Base-by-base conservation (phyloP, 169 alveolate genomes). In the Neospora caninum region DNA sequence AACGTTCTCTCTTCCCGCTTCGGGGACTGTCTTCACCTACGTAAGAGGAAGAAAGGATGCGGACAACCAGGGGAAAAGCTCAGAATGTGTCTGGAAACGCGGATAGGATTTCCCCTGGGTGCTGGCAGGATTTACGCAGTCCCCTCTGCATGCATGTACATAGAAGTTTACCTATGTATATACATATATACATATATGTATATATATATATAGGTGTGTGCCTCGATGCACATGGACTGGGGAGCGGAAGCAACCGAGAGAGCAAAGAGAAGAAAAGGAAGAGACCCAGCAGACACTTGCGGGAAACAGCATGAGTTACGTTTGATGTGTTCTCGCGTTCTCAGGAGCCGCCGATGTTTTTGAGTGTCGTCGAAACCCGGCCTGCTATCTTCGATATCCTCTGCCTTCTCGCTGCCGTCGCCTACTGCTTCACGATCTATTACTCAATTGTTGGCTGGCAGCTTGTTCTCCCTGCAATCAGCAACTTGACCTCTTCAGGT, bases 341-440 rank as follows among this genome's bases (percentile, higher is more conserved):
- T 20, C 89, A 82, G 89, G 89, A 82, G 34, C 89, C 89, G 39
- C 89, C 89, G 41, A 29, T 82, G 67, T 41, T 22, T 27, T 20
- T 82, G 89, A 36, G 43, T 22, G 89, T 82, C 54, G 16, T 82
- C 31, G 89, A 82, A 43, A 41, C 89, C 34, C 53, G 89, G 39
- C 89, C 89, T 13, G 69, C 25, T 31, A 7, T 82, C 89, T 82
- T 82, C 31, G 89, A 82, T 9, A 18, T 82, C 41, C 89, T 82
- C 25, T 36, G n/a, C 18, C 89, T 82, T 20, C 67, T 82, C 41
- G 29, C 41, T 20, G 53, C 89, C 38, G 31, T 82, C 36, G 67
- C 64, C 41, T 82, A 82, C 38, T 41, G 69, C 67, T 42, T 82
- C 64, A 29, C 89, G 41, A 31, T 82, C n/a, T 82, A 82, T 49